phyloP scores from a whole-genome alignment of 768 basidiomycete species.

The Suillus variegatus region DNA sequence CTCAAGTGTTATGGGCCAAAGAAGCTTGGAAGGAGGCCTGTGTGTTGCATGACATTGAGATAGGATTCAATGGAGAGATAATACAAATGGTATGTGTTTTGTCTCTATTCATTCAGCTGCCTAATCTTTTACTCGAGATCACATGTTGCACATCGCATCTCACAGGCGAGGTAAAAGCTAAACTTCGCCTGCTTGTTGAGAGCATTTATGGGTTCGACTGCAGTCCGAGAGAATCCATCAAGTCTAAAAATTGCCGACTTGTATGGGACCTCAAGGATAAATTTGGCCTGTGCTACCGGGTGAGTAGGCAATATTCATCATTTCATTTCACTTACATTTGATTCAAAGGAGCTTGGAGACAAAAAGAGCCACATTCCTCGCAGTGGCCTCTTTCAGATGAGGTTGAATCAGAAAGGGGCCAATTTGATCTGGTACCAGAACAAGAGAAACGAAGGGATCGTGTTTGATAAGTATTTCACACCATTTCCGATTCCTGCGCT shows the following conservation, averaged over 20 bases:
- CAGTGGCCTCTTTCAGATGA: conserved; percentile 11
- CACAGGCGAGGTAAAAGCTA: conserved; percentile 23
- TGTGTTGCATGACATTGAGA: too few species aligned
- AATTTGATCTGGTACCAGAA: conserved; percentile 25
- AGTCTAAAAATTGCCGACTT: conserved; percentile 18
- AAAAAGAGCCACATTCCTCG: not conserved
- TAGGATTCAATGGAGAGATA: too few species aligned
- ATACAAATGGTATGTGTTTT: too few species aligned
- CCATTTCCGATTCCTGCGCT: conserved; percentile 16
- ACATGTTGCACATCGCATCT: conserved; percentile 20
- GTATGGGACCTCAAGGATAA: conserved; percentile 14
- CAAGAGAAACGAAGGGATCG: conserved; percentile 21
- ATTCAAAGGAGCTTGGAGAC: too few species aligned
- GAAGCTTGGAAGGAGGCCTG: too few species aligned
- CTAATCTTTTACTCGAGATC: not conserved
- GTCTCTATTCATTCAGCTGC: too few species aligned
- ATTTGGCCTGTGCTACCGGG: conserved; percentile 16
- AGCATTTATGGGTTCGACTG: conserved; percentile 13
- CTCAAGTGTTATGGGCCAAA: too few species aligned
- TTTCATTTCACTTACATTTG: too few species aligned
- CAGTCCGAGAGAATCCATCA: conserved; percentile 17
- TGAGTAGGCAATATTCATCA: not conserved
- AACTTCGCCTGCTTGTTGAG: conserved; percentile 17
- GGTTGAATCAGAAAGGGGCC: conserved; percentile 19
- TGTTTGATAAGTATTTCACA: conserved; percentile 13